Evolutionary conservation across 768 basidiomycete genomes (phyloP).

Genomic region (Sarcodon sp.): DNA sequence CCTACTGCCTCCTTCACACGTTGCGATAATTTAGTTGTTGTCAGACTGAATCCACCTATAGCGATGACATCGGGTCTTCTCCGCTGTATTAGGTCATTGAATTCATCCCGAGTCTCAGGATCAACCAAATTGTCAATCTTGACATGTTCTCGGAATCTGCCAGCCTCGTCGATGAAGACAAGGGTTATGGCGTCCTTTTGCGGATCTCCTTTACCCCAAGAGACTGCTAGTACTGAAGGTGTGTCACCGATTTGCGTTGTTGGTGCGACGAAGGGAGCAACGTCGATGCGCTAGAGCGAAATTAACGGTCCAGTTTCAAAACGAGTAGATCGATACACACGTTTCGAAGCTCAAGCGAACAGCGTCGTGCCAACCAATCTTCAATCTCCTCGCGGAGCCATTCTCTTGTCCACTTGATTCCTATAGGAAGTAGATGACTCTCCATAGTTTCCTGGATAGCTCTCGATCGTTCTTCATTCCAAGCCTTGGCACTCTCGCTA

Average conservation of each 20-base stretch:
- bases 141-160: conserved; percentile 81
- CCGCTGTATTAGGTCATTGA: conserved; percentile 70
- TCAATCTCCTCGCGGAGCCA: conserved; percentile 86
- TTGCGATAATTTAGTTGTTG: conserved; percentile 59
- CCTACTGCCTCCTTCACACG: conserved; percentile 40
- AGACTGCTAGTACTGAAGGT: conserved; percentile 75
- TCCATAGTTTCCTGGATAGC: conserved; percentile 72
- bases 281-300: conserved; percentile 57
- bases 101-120: conserved; percentile 52
- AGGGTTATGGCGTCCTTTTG: conserved; percentile 80
- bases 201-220: conserved; percentile 93
- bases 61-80: conserved; percentile 83
- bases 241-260: conserved; percentile 60
- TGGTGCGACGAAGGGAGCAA: conserved; percentile 55
- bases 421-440: conserved; percentile 73
- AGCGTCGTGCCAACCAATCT: conserved; percentile 60
- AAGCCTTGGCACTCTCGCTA: conserved; percentile 74
- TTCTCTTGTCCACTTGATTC: conserved; percentile 81
- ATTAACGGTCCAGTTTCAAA: conserved; percentile 5
- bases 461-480: conserved; percentile 79
- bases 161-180: conserved; percentile 79
- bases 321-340: conserved; percentile 29
- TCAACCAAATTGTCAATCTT: conserved; percentile 84
- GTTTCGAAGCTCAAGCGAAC: conserved; percentile 53
- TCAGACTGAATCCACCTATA: conserved; percentile 78